These are phyloP conservation scores for Neonothopanus nambi DNA, from an alignment of 1,284 basidiomycete species.

Conservation along the genomic window DNA sequence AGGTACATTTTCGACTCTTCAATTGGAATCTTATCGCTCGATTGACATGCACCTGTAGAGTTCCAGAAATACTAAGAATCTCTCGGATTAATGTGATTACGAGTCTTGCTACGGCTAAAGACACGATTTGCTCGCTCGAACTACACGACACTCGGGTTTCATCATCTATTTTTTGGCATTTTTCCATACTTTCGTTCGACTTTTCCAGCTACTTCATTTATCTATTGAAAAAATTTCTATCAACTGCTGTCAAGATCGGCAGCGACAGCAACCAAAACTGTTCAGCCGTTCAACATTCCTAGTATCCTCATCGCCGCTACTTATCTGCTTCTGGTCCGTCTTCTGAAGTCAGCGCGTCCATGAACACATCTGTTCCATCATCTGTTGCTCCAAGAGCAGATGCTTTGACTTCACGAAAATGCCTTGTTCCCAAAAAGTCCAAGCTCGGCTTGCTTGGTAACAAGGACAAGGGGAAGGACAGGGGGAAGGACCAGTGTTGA, in stretches of 20 bases:
- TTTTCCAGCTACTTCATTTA: slow-evolving; percentile 7
- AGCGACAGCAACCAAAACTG: slow-evolving; percentile 30
- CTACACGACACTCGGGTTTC: neutral
- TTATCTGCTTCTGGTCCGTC: slow-evolving; percentile 54
- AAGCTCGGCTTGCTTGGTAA: slow-evolving; percentile 56
- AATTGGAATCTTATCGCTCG: neutral
- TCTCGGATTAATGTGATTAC: slow-evolving; percentile 16
- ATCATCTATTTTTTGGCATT: slow-evolving; percentile 2
- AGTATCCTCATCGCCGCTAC: slow-evolving; percentile 64
- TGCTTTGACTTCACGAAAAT: slow-evolving; percentile 40
- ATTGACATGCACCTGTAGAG: slow-evolving; percentile 3
- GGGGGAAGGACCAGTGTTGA: slow-evolving; percentile 47
- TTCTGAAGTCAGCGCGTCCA: slow-evolving; percentile 36
- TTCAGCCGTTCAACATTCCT: slow-evolving; percentile 21
- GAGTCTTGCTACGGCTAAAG: slow-evolving; percentile 7
- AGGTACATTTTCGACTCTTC: slow-evolving; percentile 4
- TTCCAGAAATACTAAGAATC: slow-evolving; percentile 13
- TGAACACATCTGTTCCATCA: slow-evolving; percentile 32
- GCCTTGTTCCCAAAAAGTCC: slow-evolving; percentile 75
- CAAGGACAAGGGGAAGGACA: slow-evolving; percentile 36
- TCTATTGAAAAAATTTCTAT: neutral
- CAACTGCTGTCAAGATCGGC: slow-evolving; percentile 28
- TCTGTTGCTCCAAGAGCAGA: slow-evolving; percentile 23
- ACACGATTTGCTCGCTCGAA: slow-evolving; percentile 3
- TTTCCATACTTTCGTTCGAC: neutral